Conservation (phyloP, 1,284 basidiomycete species). For the Cryptococcus amylolentus region DNA sequence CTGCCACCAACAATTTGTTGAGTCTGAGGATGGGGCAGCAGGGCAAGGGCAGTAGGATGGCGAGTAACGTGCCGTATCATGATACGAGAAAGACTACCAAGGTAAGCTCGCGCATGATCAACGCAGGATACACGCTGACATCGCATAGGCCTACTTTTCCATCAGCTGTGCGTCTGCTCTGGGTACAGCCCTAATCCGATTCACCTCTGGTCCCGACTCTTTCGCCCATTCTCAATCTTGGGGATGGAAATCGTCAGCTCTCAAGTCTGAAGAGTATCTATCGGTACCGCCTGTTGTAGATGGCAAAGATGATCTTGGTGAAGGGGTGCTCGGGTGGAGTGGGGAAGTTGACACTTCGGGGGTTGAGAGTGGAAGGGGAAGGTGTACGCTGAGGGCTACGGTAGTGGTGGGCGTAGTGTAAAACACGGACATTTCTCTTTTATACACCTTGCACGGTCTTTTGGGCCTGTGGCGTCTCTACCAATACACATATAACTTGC, state of each 20-base stretch:
- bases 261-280: conserved; percentile 49
- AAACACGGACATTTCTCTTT: not conserved
- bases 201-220: conserved; percentile 74
- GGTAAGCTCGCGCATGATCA: conserved; percentile 15
- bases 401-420: conserved; percentile 36
- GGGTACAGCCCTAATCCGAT: conserved; percentile 76
- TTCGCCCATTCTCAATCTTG: conserved; percentile 63
- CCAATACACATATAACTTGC: too few relatives aligned
- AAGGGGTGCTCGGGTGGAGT: conserved; percentile 53
- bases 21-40: not conserved
- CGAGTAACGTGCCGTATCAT: conserved; percentile 37
- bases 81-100: conserved; percentile 49
- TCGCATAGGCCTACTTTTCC: conserved; percentile 62
- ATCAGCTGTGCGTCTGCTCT: conserved; percentile 77
- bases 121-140: not conserved
- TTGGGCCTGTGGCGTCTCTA: too few relatives aligned
- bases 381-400: conserved; percentile 38
- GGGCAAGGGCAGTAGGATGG: not conserved
- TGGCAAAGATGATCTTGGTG: conserved; percentile 56
- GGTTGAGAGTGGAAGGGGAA: conserved; percentile 17
- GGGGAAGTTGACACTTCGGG: conserved; percentile 27
- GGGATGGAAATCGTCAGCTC: conserved; percentile 53
- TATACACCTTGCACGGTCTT: too few relatives aligned
- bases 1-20: not conserved
- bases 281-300: conserved; percentile 18